Conservation (phyloP, 257 asterid genomes). For the Nemophila menziesii region DNA sequence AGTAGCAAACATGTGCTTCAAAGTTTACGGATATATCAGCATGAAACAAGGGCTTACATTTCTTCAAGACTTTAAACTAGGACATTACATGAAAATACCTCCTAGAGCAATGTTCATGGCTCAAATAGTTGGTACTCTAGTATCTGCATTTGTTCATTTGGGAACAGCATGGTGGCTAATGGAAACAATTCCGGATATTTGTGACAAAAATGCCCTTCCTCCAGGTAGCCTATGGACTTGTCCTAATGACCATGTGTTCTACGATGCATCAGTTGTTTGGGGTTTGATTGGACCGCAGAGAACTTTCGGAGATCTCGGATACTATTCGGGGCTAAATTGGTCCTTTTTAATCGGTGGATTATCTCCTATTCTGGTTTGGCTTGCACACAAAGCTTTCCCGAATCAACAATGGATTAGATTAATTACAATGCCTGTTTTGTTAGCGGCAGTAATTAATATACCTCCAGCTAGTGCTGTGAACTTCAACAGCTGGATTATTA, state of each 20-base stretch:
- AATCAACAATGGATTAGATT: conserved; percentile 28
- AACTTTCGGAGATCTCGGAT: conserved; percentile 41
- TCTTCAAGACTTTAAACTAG: conserved; percentile 47
- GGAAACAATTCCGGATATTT: conserved; percentile 31
- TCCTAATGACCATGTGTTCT: conserved; percentile 38
- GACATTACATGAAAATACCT: conserved; percentile 66
- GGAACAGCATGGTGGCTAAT: conserved; percentile 47
- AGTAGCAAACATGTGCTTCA: conserved; percentile 55
- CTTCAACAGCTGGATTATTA: conserved; percentile 40
- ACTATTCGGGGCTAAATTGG: conserved; percentile 31
- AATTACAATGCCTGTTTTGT: conserved; percentile 33
- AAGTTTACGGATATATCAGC: conserved; percentile 55
- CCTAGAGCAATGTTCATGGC: conserved; percentile 55
- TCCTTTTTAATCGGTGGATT: conserved; percentile 45
- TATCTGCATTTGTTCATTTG: conserved; percentile 17
- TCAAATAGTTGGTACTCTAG: conserved; percentile 44
- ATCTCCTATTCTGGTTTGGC: conserved; percentile 31
- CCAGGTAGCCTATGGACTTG: conserved; percentile 41
- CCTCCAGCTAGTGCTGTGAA: conserved; percentile 49
- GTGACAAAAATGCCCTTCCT: conserved; percentile 28
- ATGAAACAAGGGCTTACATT: conserved; percentile 46
- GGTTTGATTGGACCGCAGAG: conserved; percentile 50
- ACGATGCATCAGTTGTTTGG: conserved; percentile 50
- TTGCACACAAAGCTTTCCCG: conserved; percentile 25
- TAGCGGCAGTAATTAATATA: conserved; percentile 36